Base-by-base conservation (phyloP, 2,329 filamentous ascomycete species). In the Fusarium newnesense region DNA sequence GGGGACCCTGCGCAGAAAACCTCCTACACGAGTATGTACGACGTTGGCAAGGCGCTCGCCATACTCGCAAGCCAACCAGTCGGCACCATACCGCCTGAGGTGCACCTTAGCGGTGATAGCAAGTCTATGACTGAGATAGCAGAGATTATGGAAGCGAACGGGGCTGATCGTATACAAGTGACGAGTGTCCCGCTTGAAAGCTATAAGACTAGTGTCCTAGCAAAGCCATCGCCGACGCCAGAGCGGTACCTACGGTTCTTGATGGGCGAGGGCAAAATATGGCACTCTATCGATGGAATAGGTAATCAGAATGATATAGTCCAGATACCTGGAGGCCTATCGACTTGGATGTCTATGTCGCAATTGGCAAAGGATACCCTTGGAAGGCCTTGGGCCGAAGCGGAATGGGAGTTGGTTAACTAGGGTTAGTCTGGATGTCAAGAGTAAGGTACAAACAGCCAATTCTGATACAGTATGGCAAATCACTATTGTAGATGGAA, bases 121-220 rank as follows among this genome's bases (percentile, higher is more conserved):
- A 60, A 52, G 34, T 60, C 57, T 12, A 39, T 60, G 34, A 21
- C 16, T 40, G 57, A 60, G 21, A 52, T 60, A 40, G 34, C 57
- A 60, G 34, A 60, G 43, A n/a, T 60, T 13, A 60, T 60, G 57
- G 43, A 60, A 50, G 26, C 34, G 21, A 60, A 40, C 6, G 57
- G 57, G 4, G 43, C 43, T 16, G 43, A 4, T 5, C 18, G 11
- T 18, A 40, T 60, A 4, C 26, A 60, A 28, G 57, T 60, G 21
- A 50, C 57, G 21, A 60, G 57, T 24, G 26, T 40, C 4, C 57
- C 57, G 26, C 43, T 60, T 30, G 43, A 52, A 36, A 52, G 26
- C 34, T 52, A 50, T 5, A 60, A 50, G 43, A 34, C 34, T 24
- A 28, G 28, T 32, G 57, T 60, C 3, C 13, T 60, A 6, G 26